Evolutionary conservation across 495 filamentous ascomycete genomes (phyloP), one percentile per base, ranked within the genome.

Genomic region (Aspergillus bertholletiae): DNA sequence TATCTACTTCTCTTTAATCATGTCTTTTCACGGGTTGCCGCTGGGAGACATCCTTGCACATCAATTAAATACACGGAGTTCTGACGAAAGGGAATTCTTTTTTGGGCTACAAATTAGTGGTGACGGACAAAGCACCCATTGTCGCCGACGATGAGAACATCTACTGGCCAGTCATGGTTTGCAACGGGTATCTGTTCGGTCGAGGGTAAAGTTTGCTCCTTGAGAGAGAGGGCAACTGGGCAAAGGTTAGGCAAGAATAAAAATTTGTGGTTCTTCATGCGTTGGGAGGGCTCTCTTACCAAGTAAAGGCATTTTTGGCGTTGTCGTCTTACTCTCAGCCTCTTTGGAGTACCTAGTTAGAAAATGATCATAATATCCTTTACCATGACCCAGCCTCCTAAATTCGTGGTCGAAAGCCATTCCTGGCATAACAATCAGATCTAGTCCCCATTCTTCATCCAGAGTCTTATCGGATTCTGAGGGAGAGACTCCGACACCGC

Each of bases 281-380:
- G 53, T 28, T 49, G 51, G 50, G 24, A 41, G 39, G 57, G 46
- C 30, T 46, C 55, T 71, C 79, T 72, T 74, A 87, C 83, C 80
- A 45, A 84, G 78, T 72, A 82, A 80, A 57, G 85, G 88, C 84
- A 88, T 86, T 53, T 73, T 75, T 50, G 74, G 55, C 40, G 69
- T 63, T 63, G 68, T 51, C 37, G 41, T 56, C 59, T 70, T 62
- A 55, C 68, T 71, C 53, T 67, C 69, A 51, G 67, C 65, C 61
- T 71, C 71, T 57, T 74, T 67, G 35, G 73, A 74, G 72, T 92
- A 95, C 61, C 84, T 82, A 54, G 85, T 78, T 66, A 98, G 71
- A 69, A 95, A 98, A 73, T 83, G 85, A 72, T 98, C 94, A 81
- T 97, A 98, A 71, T 92, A 98, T 43, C 95, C 94, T 76, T 89